Percentiles rank a stretch among this genome's conserved stretches.
Conservation (phyloP, 371 early-diverging fungal genomes). For the Conidiobolus incongruus region DNA sequence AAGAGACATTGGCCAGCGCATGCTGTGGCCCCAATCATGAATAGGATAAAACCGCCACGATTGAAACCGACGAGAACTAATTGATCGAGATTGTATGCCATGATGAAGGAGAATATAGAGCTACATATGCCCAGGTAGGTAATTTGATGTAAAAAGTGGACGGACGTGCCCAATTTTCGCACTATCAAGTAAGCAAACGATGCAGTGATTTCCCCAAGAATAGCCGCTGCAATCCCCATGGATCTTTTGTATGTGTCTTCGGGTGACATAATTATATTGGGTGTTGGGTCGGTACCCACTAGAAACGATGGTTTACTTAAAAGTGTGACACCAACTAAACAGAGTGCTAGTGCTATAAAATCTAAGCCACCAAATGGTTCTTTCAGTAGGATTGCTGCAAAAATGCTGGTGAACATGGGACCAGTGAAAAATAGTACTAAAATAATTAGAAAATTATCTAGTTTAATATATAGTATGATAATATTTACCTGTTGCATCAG, state of each 20-base stretch:
- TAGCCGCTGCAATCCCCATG: not conserved
- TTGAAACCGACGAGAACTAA: not conserved
- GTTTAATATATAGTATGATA: no score
- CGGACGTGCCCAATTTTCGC: conserved; percentile 34
- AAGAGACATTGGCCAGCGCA: conserved; percentile 49
- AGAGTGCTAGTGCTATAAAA: conserved; percentile 18
- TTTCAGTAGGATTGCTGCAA: conserved; percentile 43
- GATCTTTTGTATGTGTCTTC: not conserved
- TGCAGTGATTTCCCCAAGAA: conserved; percentile 1
- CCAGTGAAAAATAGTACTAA: conserved; percentile 51
- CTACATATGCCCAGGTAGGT: conserved; percentile 46
- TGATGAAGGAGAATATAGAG: conserved; percentile 11
- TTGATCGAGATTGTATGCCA: conserved; percentile 2
- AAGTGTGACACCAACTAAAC: conserved; percentile 35
- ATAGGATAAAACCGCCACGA: not conserved
- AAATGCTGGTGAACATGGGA: no score
- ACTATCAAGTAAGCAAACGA: conserved; percentile 45
- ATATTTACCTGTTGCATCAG: conserved; percentile 57
- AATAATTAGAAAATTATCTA: no score
- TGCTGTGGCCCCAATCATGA: conserved; percentile 11
- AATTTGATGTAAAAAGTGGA: conserved; percentile 48
- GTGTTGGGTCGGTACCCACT: conserved; percentile 11
- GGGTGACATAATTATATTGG: not conserved
- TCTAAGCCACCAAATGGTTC: conserved; percentile 42
- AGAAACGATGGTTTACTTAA: conserved; percentile 38